phyloP scores from a whole-genome alignment of 805 yeast species.

The Lachancea dasiensis region DNA sequence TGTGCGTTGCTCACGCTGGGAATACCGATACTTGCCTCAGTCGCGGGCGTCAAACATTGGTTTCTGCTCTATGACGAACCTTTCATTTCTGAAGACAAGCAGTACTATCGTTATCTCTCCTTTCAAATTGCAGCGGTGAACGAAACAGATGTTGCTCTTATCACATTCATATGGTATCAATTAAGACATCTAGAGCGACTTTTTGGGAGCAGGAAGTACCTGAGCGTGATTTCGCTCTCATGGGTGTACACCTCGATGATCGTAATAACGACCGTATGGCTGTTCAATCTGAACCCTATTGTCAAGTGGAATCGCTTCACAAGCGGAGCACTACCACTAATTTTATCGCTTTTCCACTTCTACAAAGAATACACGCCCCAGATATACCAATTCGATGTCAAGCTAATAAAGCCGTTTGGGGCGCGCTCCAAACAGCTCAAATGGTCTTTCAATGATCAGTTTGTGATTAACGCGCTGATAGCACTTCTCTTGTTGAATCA shows the following conservation, averaged over 20 bases:
- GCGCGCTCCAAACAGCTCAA: conserved; percentile 15
- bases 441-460: conserved; percentile 32
- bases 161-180: conserved; percentile 43
- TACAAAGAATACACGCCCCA: conserved; percentile 38
- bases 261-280: conserved; percentile 32
- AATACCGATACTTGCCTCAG: conserved; percentile 26
- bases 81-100: conserved; percentile 46
- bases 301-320: conserved; percentile 38
- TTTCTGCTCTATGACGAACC: conserved; percentile 37
- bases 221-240: conserved; percentile 38
- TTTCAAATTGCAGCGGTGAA: conserved; percentile 51
- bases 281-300: conserved; percentile 31
- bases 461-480: conserved; percentile 27
- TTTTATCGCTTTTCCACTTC: conserved; percentile 36
- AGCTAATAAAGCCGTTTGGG: conserved; percentile 29
- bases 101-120: conserved; percentile 49
- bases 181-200: conserved; percentile 52
- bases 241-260: conserved; percentile 40
- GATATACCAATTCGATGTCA: conserved; percentile 35
- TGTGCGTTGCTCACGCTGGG: conserved; percentile 23
- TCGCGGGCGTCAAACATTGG: conserved; percentile 24
- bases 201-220: conserved; percentile 50
- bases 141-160: conserved; percentile 50
- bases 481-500: conserved; percentile 42
- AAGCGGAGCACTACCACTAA: conserved; percentile 39